Evolutionary conservation across 495 filamentous ascomycete genomes (phyloP).

Genomic region (Amorphotheca resinae): DNA sequence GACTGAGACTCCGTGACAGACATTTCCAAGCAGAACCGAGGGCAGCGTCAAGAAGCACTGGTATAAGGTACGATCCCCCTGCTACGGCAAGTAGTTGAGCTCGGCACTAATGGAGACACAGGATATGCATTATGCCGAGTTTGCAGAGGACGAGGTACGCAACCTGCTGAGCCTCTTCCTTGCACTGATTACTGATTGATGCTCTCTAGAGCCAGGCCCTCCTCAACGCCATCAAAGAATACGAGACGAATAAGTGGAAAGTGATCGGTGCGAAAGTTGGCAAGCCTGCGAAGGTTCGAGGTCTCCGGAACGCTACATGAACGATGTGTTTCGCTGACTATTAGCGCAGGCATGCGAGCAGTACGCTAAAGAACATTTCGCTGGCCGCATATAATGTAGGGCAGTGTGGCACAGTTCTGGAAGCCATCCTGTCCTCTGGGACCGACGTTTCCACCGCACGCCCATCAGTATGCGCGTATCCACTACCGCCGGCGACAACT

Average conservation of each 20-base stretch:
- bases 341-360: conserved; percentile 77
- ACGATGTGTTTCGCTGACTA: conserved; percentile 17
- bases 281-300: conserved; percentile 84
- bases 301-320: not conserved
- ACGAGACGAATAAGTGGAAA: conserved; percentile 98
- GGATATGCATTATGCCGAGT: conserved; percentile 99
- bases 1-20: conserved; percentile 36
- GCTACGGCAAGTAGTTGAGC: not conserved
- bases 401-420: not conserved
- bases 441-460: too few relatives aligned
- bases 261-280: conserved; percentile 90
- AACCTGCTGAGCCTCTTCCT: not conserved
- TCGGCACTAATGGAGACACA: conserved; percentile 7
- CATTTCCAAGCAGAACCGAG: conserved; percentile 85
- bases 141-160: conserved; percentile 90
- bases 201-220: conserved; percentile 60
- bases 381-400: conserved; percentile 21
- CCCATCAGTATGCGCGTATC: too few relatives aligned
- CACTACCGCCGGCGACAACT: too few relatives aligned
- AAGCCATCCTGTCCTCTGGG: not conserved
- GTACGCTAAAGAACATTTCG: conserved; percentile 95
- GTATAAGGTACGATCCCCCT: conserved; percentile 69
- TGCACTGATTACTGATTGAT: conserved; percentile 21
- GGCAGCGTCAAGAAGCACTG: conserved; percentile 99
- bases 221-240: conserved; percentile 92